Evolutionary conservation across 371 early-diverging fungal genomes (phyloP).

Genomic region (Mucor velutinosus): DNA sequence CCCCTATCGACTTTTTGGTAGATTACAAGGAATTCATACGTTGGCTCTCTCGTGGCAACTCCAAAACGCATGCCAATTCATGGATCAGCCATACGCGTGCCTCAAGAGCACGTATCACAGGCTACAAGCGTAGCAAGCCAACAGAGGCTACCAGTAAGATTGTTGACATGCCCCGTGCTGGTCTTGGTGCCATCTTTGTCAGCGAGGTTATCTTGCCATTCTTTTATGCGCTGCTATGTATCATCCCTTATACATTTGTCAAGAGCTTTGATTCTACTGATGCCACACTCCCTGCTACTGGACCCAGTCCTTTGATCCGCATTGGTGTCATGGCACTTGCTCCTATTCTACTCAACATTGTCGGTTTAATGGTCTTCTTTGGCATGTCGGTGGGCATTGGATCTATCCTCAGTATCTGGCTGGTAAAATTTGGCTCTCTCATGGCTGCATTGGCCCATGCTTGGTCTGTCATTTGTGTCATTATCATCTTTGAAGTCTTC

Average conservation of each 20-base stretch:
- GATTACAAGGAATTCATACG: constrained; percentile 82
- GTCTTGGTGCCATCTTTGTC: constrained; percentile 67
- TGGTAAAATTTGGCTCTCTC: constrained; percentile 70
- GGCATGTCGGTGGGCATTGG: constrained; percentile 73
- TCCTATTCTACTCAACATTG: constrained; percentile 77
- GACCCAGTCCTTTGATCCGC: constrained; percentile 59
- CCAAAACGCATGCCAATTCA: constrained; percentile 71
- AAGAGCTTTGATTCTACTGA: constrained; percentile 51
- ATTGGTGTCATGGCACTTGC: constrained; percentile 68
- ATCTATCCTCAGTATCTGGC: constrained; percentile 63
- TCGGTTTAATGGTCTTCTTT: constrained; percentile 68
- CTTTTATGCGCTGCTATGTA: constrained; percentile 63
- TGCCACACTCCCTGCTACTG: constrained; percentile 37
- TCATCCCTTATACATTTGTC: constrained; percentile 69
- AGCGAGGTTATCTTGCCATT: constrained; percentile 78
- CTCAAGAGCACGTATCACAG: constrained; percentile 76
- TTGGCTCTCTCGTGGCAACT: constrained; percentile 84
- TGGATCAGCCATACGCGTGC: constrained; percentile 81
- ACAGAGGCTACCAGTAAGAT: constrained; percentile 44
- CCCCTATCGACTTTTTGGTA: constrained; percentile 71
- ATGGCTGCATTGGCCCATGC: constrained; percentile 74
- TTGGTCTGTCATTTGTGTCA: constrained; percentile 63
- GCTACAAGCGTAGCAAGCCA: constrained; percentile 65
- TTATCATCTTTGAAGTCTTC: constrained; percentile 65
- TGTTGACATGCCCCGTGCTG: constrained; percentile 67